Evolutionary conservation across 345 rosid genomes (phyloP).

Genomic region (Noccaea caerulescens): DNA sequence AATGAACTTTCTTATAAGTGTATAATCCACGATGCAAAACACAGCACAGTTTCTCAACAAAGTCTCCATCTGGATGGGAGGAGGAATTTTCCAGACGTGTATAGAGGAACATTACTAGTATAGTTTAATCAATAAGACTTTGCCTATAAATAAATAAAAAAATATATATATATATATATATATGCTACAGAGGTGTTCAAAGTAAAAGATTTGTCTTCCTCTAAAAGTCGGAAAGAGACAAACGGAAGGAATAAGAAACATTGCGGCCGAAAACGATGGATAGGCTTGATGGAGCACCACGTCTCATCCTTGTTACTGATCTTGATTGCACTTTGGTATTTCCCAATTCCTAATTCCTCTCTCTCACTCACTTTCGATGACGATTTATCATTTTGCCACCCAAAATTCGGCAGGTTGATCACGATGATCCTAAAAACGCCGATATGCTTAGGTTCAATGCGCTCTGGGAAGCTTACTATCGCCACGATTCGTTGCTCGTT

Average conservation of each 20-base stretch:
- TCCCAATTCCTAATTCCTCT: background rate
- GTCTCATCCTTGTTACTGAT: slow-evolving; percentile 81
- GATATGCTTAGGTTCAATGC: slow-evolving; percentile 83
- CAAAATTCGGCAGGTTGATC: slow-evolving; percentile 67
- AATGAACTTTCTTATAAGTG: too few species aligned
- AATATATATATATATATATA: too few species aligned
- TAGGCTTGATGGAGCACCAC: slow-evolving; percentile 61
- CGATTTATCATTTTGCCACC: background rate
- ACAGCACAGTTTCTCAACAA: too few species aligned
- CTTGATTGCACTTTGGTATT: slow-evolving; percentile 84
- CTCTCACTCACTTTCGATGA: background rate
- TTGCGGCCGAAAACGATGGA: slow-evolving; percentile 48
- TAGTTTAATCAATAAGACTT: too few species aligned
- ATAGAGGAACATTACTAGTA: too few species aligned
- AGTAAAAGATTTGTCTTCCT: background rate
- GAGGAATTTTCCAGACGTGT: too few species aligned
- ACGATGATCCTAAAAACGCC: slow-evolving; percentile 64
- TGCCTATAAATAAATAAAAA: too few species aligned
- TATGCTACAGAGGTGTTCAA: background rate
- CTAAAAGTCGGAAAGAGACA: background rate
- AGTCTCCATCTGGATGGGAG: too few species aligned
- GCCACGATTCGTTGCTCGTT: slow-evolving; percentile 74
- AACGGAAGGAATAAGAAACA: background rate
- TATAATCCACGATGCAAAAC: too few species aligned
- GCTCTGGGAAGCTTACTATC: slow-evolving; percentile 81